Percentiles rank a stretch among this genome's conserved stretches.
phyloP scores from a whole-genome alignment of 208 protist species.

The Angomonas deanei region DNA sequence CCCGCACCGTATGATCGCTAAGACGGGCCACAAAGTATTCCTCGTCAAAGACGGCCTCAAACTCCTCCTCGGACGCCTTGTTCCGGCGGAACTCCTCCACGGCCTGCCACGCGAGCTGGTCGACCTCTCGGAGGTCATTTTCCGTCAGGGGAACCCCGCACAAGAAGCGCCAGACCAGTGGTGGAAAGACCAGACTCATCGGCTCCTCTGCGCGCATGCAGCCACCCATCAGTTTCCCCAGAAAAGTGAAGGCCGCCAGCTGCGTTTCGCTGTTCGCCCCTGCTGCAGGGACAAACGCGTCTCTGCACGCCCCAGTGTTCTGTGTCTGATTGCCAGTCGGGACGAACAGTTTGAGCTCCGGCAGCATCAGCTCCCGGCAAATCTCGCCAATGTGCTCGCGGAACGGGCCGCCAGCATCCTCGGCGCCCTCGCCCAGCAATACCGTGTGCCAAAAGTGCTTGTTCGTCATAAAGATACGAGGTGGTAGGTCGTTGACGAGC shows the following conservation, averaged over 20 bases:
- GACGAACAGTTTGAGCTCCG: slow-evolving; percentile 81
- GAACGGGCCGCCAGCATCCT: slow-evolving; percentile 92
- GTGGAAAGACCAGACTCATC: slow-evolving; percentile 87
- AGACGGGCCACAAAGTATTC: slow-evolving; percentile 81
- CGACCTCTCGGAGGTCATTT: slow-evolving; percentile 69
- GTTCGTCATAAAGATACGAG: slow-evolving; percentile 81
- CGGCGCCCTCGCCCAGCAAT: slow-evolving; percentile 90
- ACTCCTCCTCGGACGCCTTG: slow-evolving; percentile 39
- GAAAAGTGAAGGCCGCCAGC: slow-evolving; percentile 78
- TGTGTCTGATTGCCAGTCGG: slow-evolving; percentile 86
- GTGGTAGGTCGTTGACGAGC: slow-evolving; percentile 52
- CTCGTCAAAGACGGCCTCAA: slow-evolving; percentile 81
- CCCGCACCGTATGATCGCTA: slow-evolving; percentile 65
- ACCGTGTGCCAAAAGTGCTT: slow-evolving; percentile 86
- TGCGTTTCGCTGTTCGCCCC: slow-evolving; percentile 42
- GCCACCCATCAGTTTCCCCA: slow-evolving; percentile 94
- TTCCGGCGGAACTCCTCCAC: slow-evolving; percentile 74
- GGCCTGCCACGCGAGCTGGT: slow-evolving; percentile 82
- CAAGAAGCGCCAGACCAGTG: slow-evolving; percentile 90
- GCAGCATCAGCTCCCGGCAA: slow-evolving; percentile 88
- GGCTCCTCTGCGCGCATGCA: slow-evolving; percentile 88
- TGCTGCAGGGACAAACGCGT: slow-evolving; percentile 86
- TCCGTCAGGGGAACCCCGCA: slow-evolving; percentile 57
- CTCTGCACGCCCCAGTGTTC: slow-evolving; percentile 80
- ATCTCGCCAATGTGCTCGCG: slow-evolving; percentile 91